Evolutionary conservation across 2,329 filamentous ascomycete species (phyloP), one percentile per base, ranked within the genome.

Genomic region (Exophiala spinifera): DNA sequence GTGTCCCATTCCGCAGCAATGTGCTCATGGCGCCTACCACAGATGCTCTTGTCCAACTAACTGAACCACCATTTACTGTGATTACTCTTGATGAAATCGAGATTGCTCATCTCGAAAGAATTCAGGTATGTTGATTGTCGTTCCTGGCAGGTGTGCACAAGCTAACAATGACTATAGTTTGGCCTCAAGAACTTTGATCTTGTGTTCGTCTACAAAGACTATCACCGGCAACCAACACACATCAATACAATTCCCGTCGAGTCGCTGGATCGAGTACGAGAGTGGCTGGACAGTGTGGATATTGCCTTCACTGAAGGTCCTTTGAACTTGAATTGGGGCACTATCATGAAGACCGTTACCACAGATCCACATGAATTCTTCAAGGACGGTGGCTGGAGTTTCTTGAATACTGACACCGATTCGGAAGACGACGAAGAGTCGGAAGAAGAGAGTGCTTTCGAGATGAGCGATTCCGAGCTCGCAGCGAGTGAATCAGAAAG

Each of bases 181-280:
- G 95, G 94, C 31, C 80, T 99, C 58, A 96, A 97, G 79, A 99
- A 99, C 73, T 99, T 99, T 71, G 94, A 99, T 73, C 85, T 99
- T 72, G 94, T 99, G 17, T 91, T 97, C 67, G 89, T 99, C 34
- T 97, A 96, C 79, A 97, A 97, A 68, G 94, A 99, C 74, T 97
- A 96, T 73, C 84, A 88, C 50, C 84, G 91, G n/a, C 74, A 89
- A 2, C 92, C 92, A 1, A 88, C 87, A 53, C 94, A 99, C 71
- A 87, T 99, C 78, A 99, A 99, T 75, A 99, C 94, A 5, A 97
- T 99, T 60, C 95, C 94, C 0, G 90, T 99, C 20, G 94, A 99
- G 69, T 89, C 87, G 2, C 80, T 99, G 3, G 94, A 99, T 64
- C 86, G 89, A 50, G 92, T 99, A 63, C 97, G 97, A 73, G 95